Evolutionary conservation across 768 basidiomycete species (phyloP).

Genomic region (Serendipita sp.): DNA sequence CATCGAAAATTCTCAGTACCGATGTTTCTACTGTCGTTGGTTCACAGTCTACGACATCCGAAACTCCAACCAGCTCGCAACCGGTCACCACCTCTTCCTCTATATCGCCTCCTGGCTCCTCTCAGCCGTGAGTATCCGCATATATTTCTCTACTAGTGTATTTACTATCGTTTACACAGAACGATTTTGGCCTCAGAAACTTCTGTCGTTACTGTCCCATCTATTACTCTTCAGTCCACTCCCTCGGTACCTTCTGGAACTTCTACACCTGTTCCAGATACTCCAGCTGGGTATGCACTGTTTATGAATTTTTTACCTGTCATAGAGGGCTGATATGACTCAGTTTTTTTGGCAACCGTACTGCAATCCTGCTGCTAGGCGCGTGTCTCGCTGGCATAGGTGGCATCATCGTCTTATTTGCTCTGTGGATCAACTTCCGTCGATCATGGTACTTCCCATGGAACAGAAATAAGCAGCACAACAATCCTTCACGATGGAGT

Average conservation of each 20-base stretch:
- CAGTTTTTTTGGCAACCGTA: neutral
- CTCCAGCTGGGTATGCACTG: neutral
- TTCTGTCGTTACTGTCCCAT: neutral
- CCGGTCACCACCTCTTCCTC: constrained; percentile 25
- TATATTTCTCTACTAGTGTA: neutral
- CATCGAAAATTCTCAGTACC: too few relatives aligned
- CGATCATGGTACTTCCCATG: constrained; percentile 4
- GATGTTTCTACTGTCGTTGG: too few relatives aligned
- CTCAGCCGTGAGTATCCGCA: constrained; percentile 21
- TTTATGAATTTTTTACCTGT: too few relatives aligned
- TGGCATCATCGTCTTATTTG: neutral
- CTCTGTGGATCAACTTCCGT: constrained; percentile 3
- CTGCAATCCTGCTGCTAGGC: neutral
- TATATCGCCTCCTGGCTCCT: constrained; percentile 25
- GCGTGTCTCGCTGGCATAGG: neutral
- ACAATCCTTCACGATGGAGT: neutral
- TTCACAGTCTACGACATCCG: neutral
- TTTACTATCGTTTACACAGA: neutral
- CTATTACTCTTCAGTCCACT: neutral
- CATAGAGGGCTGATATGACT: neutral
- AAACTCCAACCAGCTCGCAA: neutral
- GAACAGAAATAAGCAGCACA: neutral
- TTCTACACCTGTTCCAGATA: neutral
- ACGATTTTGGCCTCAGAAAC: neutral
- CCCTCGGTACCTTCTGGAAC: neutral